A percentile compares a stretch with the other conserved stretches of the same genome.
phyloP scores from a whole-genome alignment of 169 alveolate species.

The Babesia caballi region DNA sequence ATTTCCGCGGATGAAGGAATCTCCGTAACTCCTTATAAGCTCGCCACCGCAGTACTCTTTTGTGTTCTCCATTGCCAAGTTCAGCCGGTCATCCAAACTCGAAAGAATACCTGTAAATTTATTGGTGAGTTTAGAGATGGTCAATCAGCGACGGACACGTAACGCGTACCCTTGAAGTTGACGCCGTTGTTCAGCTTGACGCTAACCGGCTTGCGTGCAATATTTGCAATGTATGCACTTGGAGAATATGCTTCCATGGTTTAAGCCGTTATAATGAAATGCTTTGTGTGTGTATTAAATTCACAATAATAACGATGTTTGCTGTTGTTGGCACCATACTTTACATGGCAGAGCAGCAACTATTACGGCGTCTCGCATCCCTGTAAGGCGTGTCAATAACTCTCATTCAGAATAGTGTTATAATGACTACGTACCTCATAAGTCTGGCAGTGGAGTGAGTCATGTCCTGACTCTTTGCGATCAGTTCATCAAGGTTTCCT shows the following conservation, averaged over 20 bases:
- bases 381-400: background rate
- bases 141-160: background rate
- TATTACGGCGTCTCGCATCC: constrained; percentile 62
- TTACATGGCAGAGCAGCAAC: constrained; percentile 61
- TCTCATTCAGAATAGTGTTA: background rate
- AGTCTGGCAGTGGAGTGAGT: constrained; percentile 66
- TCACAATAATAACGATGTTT: background rate
- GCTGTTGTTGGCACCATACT: background rate
- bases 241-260: constrained; percentile 49
- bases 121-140: background rate
- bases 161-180: constrained; percentile 54
- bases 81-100: constrained; percentile 84
- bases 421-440: constrained; percentile 47
- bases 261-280: background rate
- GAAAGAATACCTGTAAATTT: constrained; percentile 69
- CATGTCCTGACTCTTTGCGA: constrained; percentile 70
- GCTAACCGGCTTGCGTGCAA: constrained; percentile 63
- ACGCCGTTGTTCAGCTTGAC: constrained; percentile 74
- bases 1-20: constrained; percentile 85
- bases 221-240: constrained; percentile 40
- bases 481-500: constrained; percentile 65
- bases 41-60: constrained; percentile 79
- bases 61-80: constrained; percentile 82
- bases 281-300: background rate
- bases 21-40: constrained; percentile 76